Conservation (phyloP, 176 grass and related monocot genomes). For the Aegilops umbellulata region DNA sequence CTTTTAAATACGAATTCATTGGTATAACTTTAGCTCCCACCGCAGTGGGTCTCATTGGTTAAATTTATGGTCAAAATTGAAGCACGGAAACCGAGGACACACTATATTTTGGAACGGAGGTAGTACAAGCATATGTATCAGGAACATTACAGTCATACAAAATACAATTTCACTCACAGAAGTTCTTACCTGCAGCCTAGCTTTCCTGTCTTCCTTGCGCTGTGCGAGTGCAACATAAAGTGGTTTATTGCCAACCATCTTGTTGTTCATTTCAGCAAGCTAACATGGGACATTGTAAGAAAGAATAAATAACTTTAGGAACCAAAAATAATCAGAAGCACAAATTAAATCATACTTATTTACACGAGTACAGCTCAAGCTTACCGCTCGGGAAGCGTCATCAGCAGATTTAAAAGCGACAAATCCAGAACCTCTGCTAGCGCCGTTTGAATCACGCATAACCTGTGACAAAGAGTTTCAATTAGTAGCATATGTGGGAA, state of each 20-base stretch:
- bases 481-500: neutral
- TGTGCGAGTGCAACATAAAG: conserved; percentile 88
- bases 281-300: conserved; percentile 25
- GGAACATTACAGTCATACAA: neutral
- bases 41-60: too few relatives aligned
- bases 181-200: conserved; percentile 61
- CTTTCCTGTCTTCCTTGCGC: conserved; percentile 90
- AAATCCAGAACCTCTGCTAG: conserved; percentile 92
- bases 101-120: too few relatives aligned
- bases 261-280: conserved; percentile 84
- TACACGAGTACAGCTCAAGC: conserved; percentile 7
- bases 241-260: conserved; percentile 82
- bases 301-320: conserved; percentile 15
- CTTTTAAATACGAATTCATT: too few relatives aligned
- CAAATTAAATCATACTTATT: neutral
- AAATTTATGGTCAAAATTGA: too few relatives aligned
- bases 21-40: too few relatives aligned
- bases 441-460: conserved; percentile 79
- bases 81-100: too few relatives aligned
- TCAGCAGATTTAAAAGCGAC: conserved; percentile 82
- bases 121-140: neutral
- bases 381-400: conserved; percentile 81
- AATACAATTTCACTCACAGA: neutral
- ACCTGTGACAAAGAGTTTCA: conserved; percentile 44
- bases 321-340: neutral